These are phyloP conservation scores for Schwanniomyces yamadae DNA, from an alignment of 805 yeast species.

Conservation along the genomic window DNA sequence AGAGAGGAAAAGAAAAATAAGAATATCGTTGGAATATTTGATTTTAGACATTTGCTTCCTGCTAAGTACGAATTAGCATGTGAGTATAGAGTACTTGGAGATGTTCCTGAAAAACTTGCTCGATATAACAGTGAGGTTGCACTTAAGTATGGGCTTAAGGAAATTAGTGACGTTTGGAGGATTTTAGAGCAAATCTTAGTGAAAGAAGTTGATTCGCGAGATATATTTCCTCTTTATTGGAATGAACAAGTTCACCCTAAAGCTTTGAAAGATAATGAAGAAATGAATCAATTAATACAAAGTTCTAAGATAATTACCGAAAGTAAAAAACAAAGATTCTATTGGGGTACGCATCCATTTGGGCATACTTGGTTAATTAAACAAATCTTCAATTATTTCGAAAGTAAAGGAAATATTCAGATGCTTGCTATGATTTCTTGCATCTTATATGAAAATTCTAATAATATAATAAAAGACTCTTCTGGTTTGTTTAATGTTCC, in stretches of 20 bases:
- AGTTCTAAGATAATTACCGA: slow-evolving; percentile 3
- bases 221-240: not conserved
- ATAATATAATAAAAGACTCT: slow-evolving; percentile 16
- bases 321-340: slow-evolving; percentile 32
- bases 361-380: slow-evolving; percentile 67
- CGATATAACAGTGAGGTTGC: slow-evolving; percentile 73
- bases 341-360: slow-evolving; percentile 82
- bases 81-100: slow-evolving; percentile 65
- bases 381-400: slow-evolving; percentile 64
- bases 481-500: slow-evolving; percentile 34
- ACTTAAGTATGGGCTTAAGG: slow-evolving; percentile 54
- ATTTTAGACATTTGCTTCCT: slow-evolving; percentile 70
- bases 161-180: slow-evolving; percentile 75
- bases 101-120: slow-evolving; percentile 62
- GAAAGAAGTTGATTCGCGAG: slow-evolving; percentile 37
- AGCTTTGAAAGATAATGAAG: not conserved
- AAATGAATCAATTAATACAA: slow-evolving; percentile 5
- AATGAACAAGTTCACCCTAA: not conserved
- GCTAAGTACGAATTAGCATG: slow-evolving; percentile 69
- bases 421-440: slow-evolving; percentile 90
- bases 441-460: slow-evolving; percentile 50
- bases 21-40: slow-evolving; percentile 62
- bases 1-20: slow-evolving; percentile 28
- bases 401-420: slow-evolving; percentile 65
- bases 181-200: slow-evolving; percentile 48